phyloP scores from a whole-genome alignment of 441 rosid species.

The Isatis lusitanica region DNA sequence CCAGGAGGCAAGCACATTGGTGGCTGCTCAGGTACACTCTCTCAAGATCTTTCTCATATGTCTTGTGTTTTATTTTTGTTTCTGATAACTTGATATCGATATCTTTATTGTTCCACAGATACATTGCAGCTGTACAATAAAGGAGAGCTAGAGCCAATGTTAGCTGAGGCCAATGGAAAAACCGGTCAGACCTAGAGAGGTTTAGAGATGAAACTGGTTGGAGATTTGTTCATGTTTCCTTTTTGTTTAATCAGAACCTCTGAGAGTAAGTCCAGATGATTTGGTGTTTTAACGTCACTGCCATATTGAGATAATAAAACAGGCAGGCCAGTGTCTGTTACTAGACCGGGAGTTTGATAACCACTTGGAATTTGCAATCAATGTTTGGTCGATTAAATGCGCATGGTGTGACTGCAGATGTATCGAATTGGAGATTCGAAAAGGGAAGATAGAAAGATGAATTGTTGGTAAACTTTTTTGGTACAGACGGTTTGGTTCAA shows the following conservation, averaged over 20 bases:
- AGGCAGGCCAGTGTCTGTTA: not conserved
- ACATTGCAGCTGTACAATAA: constrained; percentile 63
- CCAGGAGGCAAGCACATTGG: constrained; percentile 90
- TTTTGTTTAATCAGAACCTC: constrained; percentile 3
- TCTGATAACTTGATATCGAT: constrained; percentile 14
- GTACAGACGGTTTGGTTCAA: constrained; percentile 30
- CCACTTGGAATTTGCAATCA: constrained; percentile 1
- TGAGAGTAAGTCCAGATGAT: not conserved
- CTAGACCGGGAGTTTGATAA: constrained; percentile 19
- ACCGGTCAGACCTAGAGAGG: constrained; percentile 38
- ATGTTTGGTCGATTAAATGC: not conserved
- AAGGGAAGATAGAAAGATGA: constrained; percentile 2
- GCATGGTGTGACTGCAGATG: not conserved
- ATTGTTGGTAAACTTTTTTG: constrained; percentile 1
- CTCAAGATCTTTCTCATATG: not conserved
- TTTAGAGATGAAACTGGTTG: constrained; percentile 6
- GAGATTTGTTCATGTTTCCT: constrained; percentile 1
- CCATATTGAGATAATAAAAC: not conserved
- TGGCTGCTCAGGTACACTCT: constrained; percentile 79
- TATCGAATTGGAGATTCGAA: not conserved
- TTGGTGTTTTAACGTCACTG: not conserved
- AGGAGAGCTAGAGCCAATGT: constrained; percentile 67
- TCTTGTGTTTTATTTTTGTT: not conserved
- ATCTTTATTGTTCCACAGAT: constrained; percentile 44
- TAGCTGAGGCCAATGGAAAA: constrained; percentile 56